A percentile compares a stretch with the other conserved stretches of the same genome.
phyloP scores from a whole-genome alignment of 306 rosid species.

The Vigna angularis region DNA sequence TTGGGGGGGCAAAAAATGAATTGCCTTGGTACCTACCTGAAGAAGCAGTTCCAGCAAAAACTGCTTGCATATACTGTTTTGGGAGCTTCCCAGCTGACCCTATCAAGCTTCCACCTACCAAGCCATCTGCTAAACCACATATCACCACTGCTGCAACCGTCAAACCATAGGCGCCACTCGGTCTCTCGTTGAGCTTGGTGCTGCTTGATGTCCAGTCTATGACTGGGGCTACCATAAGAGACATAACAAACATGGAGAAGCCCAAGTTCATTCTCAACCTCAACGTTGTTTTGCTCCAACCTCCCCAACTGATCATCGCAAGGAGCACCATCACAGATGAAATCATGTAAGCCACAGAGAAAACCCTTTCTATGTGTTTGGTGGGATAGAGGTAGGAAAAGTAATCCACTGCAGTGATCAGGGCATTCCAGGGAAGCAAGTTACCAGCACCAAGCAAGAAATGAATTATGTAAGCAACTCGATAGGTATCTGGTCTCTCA shows the following conservation, averaged over 20 bases:
- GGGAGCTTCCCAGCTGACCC: slow-evolving; percentile 97
- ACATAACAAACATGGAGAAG: slow-evolving; percentile 56
- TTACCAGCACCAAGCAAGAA: slow-evolving; percentile 92
- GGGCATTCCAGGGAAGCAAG: slow-evolving; percentile 97
- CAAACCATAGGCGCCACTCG: slow-evolving; percentile 58
- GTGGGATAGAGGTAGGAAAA: slow-evolving; percentile 78
- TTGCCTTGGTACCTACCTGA: slow-evolving; percentile 80
- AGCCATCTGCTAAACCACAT: slow-evolving; percentile 74
- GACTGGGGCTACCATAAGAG: slow-evolving; percentile 73
- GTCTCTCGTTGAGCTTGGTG: slow-evolving; percentile 40
- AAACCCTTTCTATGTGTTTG: slow-evolving; percentile 77
- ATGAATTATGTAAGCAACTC: slow-evolving; percentile 79
- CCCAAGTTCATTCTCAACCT: slow-evolving; percentile 67
- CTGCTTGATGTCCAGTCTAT: slow-evolving; percentile 62
- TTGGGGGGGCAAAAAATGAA: slow-evolving; percentile 3
- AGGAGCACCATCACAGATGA: slow-evolving; percentile 72
- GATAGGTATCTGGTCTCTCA: slow-evolving; percentile 60
- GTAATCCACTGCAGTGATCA: slow-evolving; percentile 93
- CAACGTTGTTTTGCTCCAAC: slow-evolving; percentile 63
- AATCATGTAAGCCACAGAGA: slow-evolving; percentile 74
- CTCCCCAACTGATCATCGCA: slow-evolving; percentile 70
- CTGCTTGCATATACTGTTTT: slow-evolving; percentile 91
- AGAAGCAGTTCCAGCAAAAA: slow-evolving; percentile 95
- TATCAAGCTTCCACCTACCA: slow-evolving; percentile 86
- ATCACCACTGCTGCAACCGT: slow-evolving; percentile 50